These are phyloP conservation scores for Fraxinus platypoda DNA, from an alignment of 305 asterid genomes.

Conservation along the genomic window DNA sequence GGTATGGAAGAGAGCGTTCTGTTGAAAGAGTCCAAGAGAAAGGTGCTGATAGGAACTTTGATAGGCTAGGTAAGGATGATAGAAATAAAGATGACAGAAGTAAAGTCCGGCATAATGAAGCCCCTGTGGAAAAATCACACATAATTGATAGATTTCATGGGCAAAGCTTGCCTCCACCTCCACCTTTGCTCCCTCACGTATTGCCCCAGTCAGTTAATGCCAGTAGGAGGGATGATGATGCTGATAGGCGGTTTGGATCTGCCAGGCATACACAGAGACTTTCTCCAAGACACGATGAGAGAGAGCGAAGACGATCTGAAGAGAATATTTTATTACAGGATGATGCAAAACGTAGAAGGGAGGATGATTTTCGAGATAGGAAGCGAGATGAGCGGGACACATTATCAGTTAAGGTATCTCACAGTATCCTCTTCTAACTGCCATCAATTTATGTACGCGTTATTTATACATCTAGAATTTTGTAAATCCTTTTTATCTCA, in stretches of 20 bases:
- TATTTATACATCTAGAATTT: neutral
- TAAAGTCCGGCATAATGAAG: conserved; percentile 61
- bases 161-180: conserved; percentile 94
- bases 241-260: conserved; percentile 83
- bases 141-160: conserved; percentile 73
- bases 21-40: conserved; percentile 81
- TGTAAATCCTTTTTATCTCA: neutral
- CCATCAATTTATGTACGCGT: neutral
- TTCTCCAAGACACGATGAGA: conserved; percentile 94
- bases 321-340: conserved; percentile 77
- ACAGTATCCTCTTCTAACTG: neutral
- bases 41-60: conserved; percentile 74
- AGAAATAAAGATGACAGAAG: conserved; percentile 76
- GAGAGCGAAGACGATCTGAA: conserved; percentile 92
- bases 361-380: conserved; percentile 86
- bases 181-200: conserved; percentile 92
- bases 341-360: conserved; percentile 87
- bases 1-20: conserved; percentile 87
- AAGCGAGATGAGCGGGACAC: conserved; percentile 91
- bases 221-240: conserved; percentile 84
- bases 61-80: conserved; percentile 75
- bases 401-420: conserved; percentile 60
- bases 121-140: conserved; percentile 62
- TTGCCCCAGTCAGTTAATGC: conserved; percentile 75
- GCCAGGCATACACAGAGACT: conserved; percentile 80